Conservation (phyloP, 1,284 basidiomycete genomes). For the Ceratorhiza oryzae-sativae region DNA sequence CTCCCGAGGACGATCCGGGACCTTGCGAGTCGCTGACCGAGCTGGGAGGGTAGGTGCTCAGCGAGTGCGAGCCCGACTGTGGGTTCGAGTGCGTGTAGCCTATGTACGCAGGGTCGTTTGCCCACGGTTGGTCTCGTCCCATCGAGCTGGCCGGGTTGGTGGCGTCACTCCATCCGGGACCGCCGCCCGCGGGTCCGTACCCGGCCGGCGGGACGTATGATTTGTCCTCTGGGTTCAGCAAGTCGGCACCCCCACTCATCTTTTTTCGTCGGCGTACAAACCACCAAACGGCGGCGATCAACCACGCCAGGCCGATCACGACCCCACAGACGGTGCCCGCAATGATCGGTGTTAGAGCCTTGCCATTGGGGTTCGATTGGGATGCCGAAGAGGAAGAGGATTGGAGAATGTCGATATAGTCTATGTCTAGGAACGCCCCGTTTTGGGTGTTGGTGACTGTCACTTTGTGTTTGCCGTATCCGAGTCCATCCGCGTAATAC, state of each 20-base stretch:
- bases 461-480: constrained; percentile 28
- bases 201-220: constrained; percentile 20
- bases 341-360: constrained; percentile 17
- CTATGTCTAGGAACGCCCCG: constrained; percentile 22
- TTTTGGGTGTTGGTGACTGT: constrained; percentile 20
- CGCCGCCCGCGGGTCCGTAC: constrained; percentile 13
- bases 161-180: constrained; percentile 15
- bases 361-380: neutral
- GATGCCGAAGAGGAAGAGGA: neutral
- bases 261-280: neutral
- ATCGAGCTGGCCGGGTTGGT: neutral
- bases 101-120: constrained; percentile 24
- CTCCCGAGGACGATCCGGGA: constrained; percentile 7
- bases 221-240: constrained; percentile 10
- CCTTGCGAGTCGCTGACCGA: constrained; percentile 9
- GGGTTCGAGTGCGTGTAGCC: neutral
- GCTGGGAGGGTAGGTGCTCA: constrained; percentile 30
- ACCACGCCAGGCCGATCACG: constrained; percentile 13
- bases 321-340: constrained; percentile 19
- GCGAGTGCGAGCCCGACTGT: neutral
- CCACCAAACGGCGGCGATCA: constrained; percentile 13
- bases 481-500: constrained; percentile 37
- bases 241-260: neutral
- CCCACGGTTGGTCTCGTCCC: constrained; percentile 12
- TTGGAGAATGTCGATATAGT: constrained; percentile 31